phyloP scores from a whole-genome alignment of 495 filamentous ascomycete genomes.

The Hypomontagnella submonticulosa region DNA sequence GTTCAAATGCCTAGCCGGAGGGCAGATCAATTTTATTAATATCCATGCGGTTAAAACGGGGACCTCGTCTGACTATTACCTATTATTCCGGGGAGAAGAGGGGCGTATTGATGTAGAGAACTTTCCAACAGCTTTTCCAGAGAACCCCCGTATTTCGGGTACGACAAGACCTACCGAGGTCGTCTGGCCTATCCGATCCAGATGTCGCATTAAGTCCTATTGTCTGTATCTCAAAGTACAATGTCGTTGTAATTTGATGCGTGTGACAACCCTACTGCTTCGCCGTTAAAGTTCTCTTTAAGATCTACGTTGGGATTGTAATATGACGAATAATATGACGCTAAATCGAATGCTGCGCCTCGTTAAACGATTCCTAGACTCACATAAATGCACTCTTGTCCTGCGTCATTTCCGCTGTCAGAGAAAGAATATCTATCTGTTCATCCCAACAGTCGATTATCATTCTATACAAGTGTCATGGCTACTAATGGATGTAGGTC shows the following conservation, averaged over 20 bases:
- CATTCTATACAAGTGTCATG: neutral
- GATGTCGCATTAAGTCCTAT: conserved; percentile 3
- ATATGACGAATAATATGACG: conserved; percentile 32
- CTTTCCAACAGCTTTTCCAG: no score
- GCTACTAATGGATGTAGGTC: no score
- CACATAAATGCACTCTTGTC: neutral
- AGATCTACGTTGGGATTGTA: conserved; percentile 28
- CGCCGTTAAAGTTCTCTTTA: neutral
- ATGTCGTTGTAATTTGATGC: neutral
- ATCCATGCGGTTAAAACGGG: conserved; percentile 42
- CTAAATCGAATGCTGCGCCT: conserved; percentile 26
- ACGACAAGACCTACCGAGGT: no score
- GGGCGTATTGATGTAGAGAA: neutral
- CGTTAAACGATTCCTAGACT: conserved; percentile 12
- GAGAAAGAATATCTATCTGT: neutral
- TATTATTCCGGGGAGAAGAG: conserved; percentile 27
- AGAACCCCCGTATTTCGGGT: no score
- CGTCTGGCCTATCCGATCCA: neutral
- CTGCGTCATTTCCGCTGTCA: conserved; percentile 9
- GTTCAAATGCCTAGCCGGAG: conserved; percentile 9
- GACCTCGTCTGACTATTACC: conserved; percentile 14
- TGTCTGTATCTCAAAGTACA: neutral
- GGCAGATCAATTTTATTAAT: conserved; percentile 36
- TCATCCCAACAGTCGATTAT: neutral
- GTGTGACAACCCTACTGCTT: neutral